A percentile compares a stretch with the other conserved stretches of the same genome.
Evolutionary conservation across 1,284 basidiomycete genomes (phyloP).

Genomic region (Trametes versicolor): DNA sequence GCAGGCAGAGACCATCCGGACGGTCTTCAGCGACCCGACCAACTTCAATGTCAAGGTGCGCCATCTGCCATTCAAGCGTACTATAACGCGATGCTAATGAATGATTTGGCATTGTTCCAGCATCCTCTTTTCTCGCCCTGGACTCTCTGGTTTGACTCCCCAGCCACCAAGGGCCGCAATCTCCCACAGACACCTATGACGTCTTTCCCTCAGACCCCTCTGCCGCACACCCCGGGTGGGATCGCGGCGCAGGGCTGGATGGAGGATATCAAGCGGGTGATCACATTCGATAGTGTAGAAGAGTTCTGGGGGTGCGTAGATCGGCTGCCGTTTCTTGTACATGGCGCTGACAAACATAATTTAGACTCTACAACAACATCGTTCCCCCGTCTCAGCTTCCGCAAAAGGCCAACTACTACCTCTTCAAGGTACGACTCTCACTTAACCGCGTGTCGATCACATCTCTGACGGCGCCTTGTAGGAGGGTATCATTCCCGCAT

Average conservation of each 20-base stretch:
- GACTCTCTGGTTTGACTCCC: conserved; percentile 98
- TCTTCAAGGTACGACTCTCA: conserved; percentile 81
- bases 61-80: background rate
- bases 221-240: conserved; percentile 71
- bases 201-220: conserved; percentile 80
- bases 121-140: conserved; percentile 94
- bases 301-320: conserved; percentile 93
- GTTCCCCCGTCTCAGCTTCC: conserved; percentile 95
- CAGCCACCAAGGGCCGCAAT: conserved; percentile 86
- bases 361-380: conserved; percentile 96
- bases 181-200: conserved; percentile 87
- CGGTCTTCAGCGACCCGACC: conserved; percentile 90
- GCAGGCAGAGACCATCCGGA: conserved; percentile 85
- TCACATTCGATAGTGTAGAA: conserved; percentile 93
- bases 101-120: conserved; percentile 48
- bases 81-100: background rate
- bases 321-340: conserved; percentile 11
- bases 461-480: conserved; percentile 43
- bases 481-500: conserved; percentile 95
- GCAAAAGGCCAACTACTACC: conserved; percentile 97
- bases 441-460: conserved; percentile 18
- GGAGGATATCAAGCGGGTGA: conserved; percentile 96
- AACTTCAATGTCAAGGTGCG: conserved; percentile 93
- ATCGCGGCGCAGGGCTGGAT: conserved; percentile 87
- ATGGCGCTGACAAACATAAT: conserved; percentile 5